phyloP scores from a whole-genome alignment of 1,139 yeast species.

The Magnusiomyces clavatus region DNA sequence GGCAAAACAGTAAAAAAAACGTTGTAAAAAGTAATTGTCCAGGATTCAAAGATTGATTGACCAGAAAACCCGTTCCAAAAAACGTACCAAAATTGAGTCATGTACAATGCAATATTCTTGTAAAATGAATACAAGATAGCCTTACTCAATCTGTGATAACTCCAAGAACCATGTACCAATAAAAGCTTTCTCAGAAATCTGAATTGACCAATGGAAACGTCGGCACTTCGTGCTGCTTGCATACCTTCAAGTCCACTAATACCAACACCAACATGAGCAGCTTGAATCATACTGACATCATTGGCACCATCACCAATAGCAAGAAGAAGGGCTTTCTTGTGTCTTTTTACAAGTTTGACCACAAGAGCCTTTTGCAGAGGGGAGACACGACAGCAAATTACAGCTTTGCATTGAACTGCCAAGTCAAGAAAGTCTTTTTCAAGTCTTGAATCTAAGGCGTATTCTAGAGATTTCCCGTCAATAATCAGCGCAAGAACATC shows the following conservation, averaged over 20 bases:
- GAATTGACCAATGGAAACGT: slow-evolving; percentile 94
- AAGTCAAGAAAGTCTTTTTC: slow-evolving; percentile 73
- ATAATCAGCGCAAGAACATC: slow-evolving; percentile 84
- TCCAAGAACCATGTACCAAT: slow-evolving; percentile 96
- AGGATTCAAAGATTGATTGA: slow-evolving; percentile 91
- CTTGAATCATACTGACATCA: slow-evolving; percentile 98
- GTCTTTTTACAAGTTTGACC: slow-evolving; percentile 79
- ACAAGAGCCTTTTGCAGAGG: slow-evolving; percentile 96
- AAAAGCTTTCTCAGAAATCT: slow-evolving; percentile 72
- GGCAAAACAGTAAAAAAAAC: slow-evolving; percentile 94
- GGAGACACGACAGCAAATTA: slow-evolving; percentile 87
- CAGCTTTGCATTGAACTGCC: slow-evolving; percentile 88
- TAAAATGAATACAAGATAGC: slow-evolving; percentile 93
- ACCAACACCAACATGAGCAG: slow-evolving; percentile 98
- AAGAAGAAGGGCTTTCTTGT: slow-evolving; percentile 62
- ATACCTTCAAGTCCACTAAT: slow-evolving; percentile 98
- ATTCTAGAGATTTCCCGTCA: slow-evolving; percentile 86
- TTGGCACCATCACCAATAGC: slow-evolving; percentile 99
- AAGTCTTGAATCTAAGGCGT: slow-evolving; percentile 72
- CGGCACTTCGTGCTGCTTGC: slow-evolving; percentile 99
- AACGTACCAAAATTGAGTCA: slow-evolving; percentile 98
- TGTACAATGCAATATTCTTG: slow-evolving; percentile 88
- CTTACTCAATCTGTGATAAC: slow-evolving; percentile 85
- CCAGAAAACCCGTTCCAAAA: slow-evolving; percentile 91
- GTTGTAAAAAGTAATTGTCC: slow-evolving; percentile 95